phyloP scores from a whole-genome alignment of 768 basidiomycete species.

The Leucocoprinus birnbaumii region DNA sequence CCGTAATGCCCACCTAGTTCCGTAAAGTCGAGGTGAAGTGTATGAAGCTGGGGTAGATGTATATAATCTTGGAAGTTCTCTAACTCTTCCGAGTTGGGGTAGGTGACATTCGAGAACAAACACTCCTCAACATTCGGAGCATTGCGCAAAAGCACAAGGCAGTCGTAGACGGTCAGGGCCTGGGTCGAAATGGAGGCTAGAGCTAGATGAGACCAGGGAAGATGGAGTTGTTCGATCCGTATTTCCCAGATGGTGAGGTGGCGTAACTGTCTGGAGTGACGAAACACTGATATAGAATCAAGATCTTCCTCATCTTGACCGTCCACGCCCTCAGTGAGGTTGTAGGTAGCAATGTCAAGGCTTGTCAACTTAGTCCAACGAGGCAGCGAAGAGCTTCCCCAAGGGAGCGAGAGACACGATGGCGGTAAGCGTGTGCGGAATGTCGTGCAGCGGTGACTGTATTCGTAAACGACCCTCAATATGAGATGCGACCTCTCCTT shows the following conservation, averaged over 20 bases:
- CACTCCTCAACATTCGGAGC: not conserved
- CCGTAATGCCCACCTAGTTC: not conserved
- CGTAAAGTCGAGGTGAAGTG: constrained; percentile 1
- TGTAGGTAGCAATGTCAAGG: not conserved
- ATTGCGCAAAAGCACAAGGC: not conserved
- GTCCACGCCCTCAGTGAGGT: not conserved
- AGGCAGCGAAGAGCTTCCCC: not conserved
- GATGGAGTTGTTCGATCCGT: not conserved
- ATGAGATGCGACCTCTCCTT: not conserved
- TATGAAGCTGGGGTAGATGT: not conserved
- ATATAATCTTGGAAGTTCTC: not conserved
- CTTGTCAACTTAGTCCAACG: not conserved
- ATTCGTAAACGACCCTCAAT: not conserved
- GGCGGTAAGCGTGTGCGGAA: constrained; percentile 11
- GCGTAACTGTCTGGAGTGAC: not conserved
- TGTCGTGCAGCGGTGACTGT: constrained; percentile 1
- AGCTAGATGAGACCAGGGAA: not conserved
- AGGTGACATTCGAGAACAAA: not conserved
- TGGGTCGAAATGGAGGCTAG: not conserved
- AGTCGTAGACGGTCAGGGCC: not conserved
- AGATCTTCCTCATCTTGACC: not conserved
- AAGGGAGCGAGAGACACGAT: constrained; percentile 3
- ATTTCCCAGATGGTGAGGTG: not conserved
- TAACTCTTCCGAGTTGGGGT: not conserved
- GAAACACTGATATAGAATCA: not conserved